Evolutionary conservation across 306 rosid genomes (phyloP).

Genomic region (Prunus campanulata): DNA sequence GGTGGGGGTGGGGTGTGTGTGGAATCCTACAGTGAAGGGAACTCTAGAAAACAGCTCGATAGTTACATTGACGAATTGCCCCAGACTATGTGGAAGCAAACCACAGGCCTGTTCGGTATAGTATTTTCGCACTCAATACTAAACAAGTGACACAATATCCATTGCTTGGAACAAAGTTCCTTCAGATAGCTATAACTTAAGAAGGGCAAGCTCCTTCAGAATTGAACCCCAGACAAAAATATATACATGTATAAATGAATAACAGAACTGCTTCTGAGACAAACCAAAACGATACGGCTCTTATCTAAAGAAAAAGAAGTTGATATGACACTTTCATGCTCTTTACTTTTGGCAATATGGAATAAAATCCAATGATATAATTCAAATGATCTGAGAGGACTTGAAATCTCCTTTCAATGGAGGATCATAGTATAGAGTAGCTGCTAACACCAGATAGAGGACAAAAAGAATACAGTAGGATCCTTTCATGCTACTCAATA

Average conservation of each 20-base stretch:
- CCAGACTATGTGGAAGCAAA: not conserved
- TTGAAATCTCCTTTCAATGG: not conserved
- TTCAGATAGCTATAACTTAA: not conserved
- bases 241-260: too few relatives aligned
- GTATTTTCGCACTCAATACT: not conserved
- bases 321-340: not conserved
- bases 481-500: not conserved
- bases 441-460: not conserved
- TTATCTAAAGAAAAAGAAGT: not conserved
- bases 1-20: too few relatives aligned
- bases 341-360: not conserved
- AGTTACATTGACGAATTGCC: not conserved
- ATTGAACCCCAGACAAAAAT: not conserved
- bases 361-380: not conserved
- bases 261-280: not conserved
- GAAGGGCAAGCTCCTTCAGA: not conserved
- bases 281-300: not conserved
- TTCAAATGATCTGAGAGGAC: not conserved
- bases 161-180: not conserved
- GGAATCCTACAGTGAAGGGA: not conserved
- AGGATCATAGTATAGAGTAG: not conserved
- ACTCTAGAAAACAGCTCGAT: not conserved
- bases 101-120: not conserved
- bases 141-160: not conserved
- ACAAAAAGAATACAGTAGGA: not conserved